Percentiles rank a stretch among this genome's conserved stretches.
Evolutionary conservation across 208 protist genomes (phyloP).

Genomic region (Acanthamoeba castellanii): DNA sequence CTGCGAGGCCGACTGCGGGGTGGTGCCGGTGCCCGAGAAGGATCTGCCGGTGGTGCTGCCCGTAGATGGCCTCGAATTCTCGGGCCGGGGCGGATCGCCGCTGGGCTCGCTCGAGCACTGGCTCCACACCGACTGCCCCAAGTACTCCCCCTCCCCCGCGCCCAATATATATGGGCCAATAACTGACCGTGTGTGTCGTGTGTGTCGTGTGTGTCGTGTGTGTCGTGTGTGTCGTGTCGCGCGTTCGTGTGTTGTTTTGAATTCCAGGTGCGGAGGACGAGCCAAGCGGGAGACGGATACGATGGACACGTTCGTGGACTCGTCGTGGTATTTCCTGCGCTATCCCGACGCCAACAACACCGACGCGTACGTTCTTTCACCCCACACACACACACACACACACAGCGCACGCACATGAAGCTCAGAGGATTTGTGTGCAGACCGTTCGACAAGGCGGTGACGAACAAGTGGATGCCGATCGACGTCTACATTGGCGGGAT

Average conservation of each 20-base stretch:
- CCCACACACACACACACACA: not conserved
- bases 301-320: constrained; percentile 94
- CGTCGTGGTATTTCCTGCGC: constrained; percentile 93
- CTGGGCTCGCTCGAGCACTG: constrained; percentile 77
- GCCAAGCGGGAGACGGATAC: constrained; percentile 92
- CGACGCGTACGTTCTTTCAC: not conserved
- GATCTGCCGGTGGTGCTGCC: constrained; percentile 88
- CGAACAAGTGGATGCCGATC: constrained; percentile 87
- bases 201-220: too few species aligned
- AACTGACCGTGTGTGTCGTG: too few species aligned
- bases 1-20: constrained; percentile 83
- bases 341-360: constrained; percentile 88
- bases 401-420: not conserved
- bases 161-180: too few species aligned
- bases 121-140: constrained; percentile 83
- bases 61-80: constrained; percentile 66
- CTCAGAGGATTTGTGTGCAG: not conserved
- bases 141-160: constrained; percentile 11
- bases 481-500: constrained; percentile 93
- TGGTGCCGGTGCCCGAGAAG: constrained; percentile 85
- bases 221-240: too few species aligned
- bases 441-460: constrained; percentile 74
- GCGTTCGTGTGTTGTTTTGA: not conserved
- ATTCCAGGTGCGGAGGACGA: constrained; percentile 76
- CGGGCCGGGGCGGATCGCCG: constrained; percentile 73